Conservation (phyloP, 208 protist genomes). For the Lotmaria passim region DNA sequence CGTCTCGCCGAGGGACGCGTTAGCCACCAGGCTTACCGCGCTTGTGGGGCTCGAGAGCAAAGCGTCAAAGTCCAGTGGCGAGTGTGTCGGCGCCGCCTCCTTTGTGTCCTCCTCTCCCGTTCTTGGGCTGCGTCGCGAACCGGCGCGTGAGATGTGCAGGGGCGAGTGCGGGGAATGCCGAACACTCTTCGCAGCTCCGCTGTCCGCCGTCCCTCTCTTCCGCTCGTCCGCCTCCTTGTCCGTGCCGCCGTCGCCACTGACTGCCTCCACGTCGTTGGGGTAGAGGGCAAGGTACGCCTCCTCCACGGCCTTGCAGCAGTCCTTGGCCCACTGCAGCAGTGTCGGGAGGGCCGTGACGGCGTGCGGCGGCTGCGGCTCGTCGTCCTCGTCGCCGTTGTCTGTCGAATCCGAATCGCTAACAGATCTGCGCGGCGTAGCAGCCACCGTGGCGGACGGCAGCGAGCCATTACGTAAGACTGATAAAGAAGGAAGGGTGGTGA, state of each 20-base stretch:
- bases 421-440: not conserved
- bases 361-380: constrained; percentile 35
- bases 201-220: not conserved
- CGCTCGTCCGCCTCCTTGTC: not conserved
- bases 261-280: constrained; percentile 29
- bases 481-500: constrained; percentile 7
- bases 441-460: too few species aligned
- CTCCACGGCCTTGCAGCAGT: constrained; percentile 16
- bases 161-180: not conserved
- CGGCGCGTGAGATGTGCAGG: not conserved
- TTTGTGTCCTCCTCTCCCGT: not conserved
- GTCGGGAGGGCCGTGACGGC: constrained; percentile 35
- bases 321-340: constrained; percentile 32
- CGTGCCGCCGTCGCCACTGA: not conserved
- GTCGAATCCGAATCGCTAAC: not conserved
- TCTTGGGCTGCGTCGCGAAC: too few species aligned
- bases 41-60: not conserved
- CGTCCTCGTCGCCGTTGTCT: not conserved
- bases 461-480: not conserved
- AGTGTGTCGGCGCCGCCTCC: not conserved
- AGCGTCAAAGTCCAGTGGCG: constrained; percentile 15
- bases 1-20: constrained; percentile 15
- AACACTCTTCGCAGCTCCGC: not conserved
- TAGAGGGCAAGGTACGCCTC: constrained; percentile 20
- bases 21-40: not conserved